Evolutionary conservation across 2,329 filamentous ascomycete genomes (phyloP).

Genomic region (Aspergillus cejpii): DNA sequence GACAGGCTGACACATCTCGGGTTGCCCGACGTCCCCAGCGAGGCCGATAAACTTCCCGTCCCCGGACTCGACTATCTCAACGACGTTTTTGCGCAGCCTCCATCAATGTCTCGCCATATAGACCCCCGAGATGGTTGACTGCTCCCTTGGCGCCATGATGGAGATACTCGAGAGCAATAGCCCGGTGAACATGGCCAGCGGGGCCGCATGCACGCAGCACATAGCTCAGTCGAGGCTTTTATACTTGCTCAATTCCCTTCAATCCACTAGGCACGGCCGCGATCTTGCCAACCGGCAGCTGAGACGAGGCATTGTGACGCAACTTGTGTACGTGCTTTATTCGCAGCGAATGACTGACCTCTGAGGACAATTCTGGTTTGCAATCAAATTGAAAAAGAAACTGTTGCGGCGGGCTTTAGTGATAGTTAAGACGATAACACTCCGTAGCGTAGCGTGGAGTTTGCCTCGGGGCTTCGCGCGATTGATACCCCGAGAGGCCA

Average conservation of each 20-base stretch:
- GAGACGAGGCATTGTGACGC: slow-evolving; percentile 25
- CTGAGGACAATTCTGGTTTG: not conserved
- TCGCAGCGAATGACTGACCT: not conserved
- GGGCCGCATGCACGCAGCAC: not conserved
- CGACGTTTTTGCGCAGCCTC: slow-evolving; percentile 28
- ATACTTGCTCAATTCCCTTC: slow-evolving; percentile 69
- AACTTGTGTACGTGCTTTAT: not conserved
- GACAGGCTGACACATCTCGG: slow-evolving; percentile 54
- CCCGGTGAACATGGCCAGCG: slow-evolving; percentile 30
- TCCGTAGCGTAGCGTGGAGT: too few relatives aligned
- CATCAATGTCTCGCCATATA: slow-evolving; percentile 27
- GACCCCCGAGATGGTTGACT: slow-evolving; percentile 65
- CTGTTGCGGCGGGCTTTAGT: too few relatives aligned
- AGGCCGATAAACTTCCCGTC: slow-evolving; percentile 55
- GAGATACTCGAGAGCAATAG: slow-evolving; percentile 73
- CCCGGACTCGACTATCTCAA: slow-evolving; percentile 20
- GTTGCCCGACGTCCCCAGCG: slow-evolving; percentile 68
- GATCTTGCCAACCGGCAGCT: slow-evolving; percentile 64
- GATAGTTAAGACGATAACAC: too few relatives aligned
- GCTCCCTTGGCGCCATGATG: slow-evolving; percentile 70
- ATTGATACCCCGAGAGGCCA: slow-evolving; percentile 29
- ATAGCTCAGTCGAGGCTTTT: not conserved
- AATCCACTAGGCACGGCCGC: slow-evolving; percentile 82
- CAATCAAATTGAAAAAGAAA: not conserved
- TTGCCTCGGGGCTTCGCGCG: slow-evolving; percentile 21